phyloP scores from a whole-genome alignment of 352 stramenopile genomes.

The Pythium inflatum region DNA sequence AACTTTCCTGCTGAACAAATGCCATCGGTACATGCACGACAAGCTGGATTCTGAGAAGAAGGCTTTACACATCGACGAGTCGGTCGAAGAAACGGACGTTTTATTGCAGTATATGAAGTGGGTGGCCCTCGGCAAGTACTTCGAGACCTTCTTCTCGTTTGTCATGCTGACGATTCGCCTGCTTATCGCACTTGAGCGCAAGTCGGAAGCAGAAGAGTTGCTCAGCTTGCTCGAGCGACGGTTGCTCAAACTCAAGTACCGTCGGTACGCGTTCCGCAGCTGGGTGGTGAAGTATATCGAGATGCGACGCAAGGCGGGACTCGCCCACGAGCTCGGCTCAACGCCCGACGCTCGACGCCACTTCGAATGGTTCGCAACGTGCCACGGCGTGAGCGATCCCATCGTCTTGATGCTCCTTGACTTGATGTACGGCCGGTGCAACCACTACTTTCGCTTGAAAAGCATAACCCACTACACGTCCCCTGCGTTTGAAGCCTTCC shows the following conservation, averaged over 20 bases:
- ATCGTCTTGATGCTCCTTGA: no score
- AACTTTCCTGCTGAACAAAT: slow-evolving; percentile 15
- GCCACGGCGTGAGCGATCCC: slow-evolving; percentile 3
- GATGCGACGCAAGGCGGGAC: background rate
- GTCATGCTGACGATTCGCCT: background rate
- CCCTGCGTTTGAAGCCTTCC: no score
- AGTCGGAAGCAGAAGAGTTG: slow-evolving; percentile 5
- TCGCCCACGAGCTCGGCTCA: background rate
- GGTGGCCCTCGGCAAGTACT: background rate
- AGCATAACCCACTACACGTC: no score
- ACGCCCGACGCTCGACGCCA: slow-evolving; percentile 6
- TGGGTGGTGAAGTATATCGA: background rate
- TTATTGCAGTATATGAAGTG: background rate
- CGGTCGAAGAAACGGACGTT: background rate
- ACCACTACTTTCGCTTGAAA: no score
- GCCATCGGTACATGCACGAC: background rate
- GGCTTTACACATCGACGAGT: background rate
- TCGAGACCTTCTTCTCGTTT: slow-evolving; percentile 4
- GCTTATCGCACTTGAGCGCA: background rate
- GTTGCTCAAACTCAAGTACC: slow-evolving; percentile 8
- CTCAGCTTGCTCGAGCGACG: slow-evolving; percentile 4
- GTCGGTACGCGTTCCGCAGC: background rate
- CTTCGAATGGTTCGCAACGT: slow-evolving; percentile 11
- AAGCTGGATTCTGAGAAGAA: no score
- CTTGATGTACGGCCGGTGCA: no score